Conservation (phyloP, 2,329 filamentous ascomycete species). For the Diaporthe batatas region DNA sequence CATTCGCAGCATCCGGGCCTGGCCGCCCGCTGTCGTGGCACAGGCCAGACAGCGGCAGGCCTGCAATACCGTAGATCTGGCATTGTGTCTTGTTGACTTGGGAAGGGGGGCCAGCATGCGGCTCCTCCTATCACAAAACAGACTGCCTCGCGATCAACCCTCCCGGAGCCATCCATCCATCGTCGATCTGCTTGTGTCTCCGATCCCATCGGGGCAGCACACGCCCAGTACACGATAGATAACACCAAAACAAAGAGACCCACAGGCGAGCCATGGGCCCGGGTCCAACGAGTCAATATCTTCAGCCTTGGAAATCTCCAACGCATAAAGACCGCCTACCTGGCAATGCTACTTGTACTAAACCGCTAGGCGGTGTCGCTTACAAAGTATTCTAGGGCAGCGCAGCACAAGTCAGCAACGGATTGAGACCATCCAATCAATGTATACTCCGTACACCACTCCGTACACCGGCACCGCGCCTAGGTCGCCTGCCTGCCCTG, state of each 20-base stretch:
- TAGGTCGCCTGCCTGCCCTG: neutral
- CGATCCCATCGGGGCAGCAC: slow-evolving; percentile 14
- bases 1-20: slow-evolving; percentile 25
- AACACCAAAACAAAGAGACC: neutral
- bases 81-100: slow-evolving; percentile 20
- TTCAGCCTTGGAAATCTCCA: slow-evolving; percentile 26
- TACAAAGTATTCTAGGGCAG: too few relatives aligned
- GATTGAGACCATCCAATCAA: neutral
- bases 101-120: neutral
- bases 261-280: neutral
- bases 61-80: neutral
- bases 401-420: neutral
- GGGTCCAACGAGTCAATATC: slow-evolving; percentile 24
- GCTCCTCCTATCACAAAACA: slow-evolving; percentile 13
- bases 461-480: neutral
- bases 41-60: slow-evolving; percentile 34
- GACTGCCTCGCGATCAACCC: slow-evolving; percentile 10
- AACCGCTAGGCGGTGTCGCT: slow-evolving; percentile 12
- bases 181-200: slow-evolving; percentile 25
- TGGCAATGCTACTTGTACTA: slow-evolving; percentile 17
- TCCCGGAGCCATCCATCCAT: neutral
- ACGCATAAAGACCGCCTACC: slow-evolving; percentile 10
- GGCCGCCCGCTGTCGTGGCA: slow-evolving; percentile 23
- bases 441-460: neutral
- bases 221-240: neutral